Percentiles rank a stretch among this genome's conserved stretches.
phyloP scores from a whole-genome alignment of 2,329 filamentous ascomycete species.

The Microsporum audouinii region DNA sequence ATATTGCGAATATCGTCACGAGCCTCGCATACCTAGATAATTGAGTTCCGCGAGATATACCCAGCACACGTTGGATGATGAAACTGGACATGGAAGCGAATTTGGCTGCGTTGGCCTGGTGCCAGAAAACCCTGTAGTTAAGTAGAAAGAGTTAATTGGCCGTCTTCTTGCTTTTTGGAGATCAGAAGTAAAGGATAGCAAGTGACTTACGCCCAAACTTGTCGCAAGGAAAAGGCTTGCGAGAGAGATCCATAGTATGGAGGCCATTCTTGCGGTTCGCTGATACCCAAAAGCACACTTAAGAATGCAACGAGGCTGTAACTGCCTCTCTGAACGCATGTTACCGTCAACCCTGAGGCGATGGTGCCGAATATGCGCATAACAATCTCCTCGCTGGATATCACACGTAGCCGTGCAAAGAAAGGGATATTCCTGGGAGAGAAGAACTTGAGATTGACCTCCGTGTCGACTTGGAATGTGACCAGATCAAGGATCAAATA shows the following conservation, averaged over 20 bases:
- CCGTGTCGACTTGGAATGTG: neutral
- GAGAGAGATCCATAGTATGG: conserved; percentile 3
- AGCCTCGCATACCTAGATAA: conserved; percentile 7
- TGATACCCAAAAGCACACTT: conserved; percentile 4
- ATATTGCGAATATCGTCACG: conserved; percentile 5
- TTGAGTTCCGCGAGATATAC: neutral
- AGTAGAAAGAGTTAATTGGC: neutral
- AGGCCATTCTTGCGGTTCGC: conserved; percentile 8
- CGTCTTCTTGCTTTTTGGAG: neutral
- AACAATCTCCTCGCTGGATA: neutral
- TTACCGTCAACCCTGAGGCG: neutral
- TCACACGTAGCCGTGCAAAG: neutral
- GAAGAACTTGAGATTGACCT: neutral
- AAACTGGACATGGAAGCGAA: neutral
- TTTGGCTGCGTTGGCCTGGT: neutral
- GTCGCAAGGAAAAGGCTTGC: conserved; percentile 9
- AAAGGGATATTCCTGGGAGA: neutral
- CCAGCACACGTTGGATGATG: neutral
- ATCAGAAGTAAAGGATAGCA: neutral
- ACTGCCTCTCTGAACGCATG: neutral
- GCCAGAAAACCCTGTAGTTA: neutral
- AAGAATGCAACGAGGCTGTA: conserved; percentile 1
- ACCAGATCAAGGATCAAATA: neutral
- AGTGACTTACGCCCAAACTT: conserved; percentile 9
- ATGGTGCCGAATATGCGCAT: neutral